A percentile compares a stretch with the other conserved stretches of the same genome.
These are phyloP conservation scores for Pisolithus albus DNA, from an alignment of 768 basidiomycete species.

Conservation along the genomic window DNA sequence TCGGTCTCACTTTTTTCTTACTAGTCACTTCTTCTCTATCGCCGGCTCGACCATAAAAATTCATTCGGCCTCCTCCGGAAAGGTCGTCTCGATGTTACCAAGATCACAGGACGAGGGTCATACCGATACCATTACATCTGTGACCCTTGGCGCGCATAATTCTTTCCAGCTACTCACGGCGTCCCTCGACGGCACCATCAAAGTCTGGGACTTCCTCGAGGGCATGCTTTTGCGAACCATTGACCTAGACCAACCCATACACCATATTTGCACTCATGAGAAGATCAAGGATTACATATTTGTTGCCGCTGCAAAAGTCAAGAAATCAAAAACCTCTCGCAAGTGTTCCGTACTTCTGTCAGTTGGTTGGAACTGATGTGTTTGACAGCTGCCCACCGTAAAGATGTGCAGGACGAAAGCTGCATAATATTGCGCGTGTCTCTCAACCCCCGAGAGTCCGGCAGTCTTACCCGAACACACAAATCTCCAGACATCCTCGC, in stretches of 20 bases:
- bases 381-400: constrained; percentile 7
- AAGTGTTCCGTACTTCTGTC: constrained; percentile 2
- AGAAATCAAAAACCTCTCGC: constrained; percentile 32
- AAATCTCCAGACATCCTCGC: constrained; percentile 44
- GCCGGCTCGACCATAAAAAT: constrained; percentile 80
- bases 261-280: constrained; percentile 64
- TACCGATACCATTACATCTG: constrained; percentile 59
- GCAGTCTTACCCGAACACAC: constrained; percentile 34
- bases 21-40: constrained; percentile 85
- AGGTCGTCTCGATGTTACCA: constrained; percentile 79
- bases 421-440: constrained; percentile 56
- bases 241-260: constrained; percentile 60
- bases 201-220: constrained; percentile 93
- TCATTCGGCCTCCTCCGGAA: constrained; percentile 69
- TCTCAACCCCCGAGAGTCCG: constrained; percentile 35
- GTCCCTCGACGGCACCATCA: constrained; percentile 74
- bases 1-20: constrained; percentile 8
- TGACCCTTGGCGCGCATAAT: constrained; percentile 77
- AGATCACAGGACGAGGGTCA: constrained; percentile 36
- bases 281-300: constrained; percentile 63
- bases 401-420: constrained; percentile 35
- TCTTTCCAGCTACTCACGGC: constrained; percentile 84
- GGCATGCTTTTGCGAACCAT: constrained; percentile 72
- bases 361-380: background rate
- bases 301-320: constrained; percentile 51